Evolutionary conservation across 768 basidiomycete species (phyloP), one percentile per base, ranked within the genome.

Genomic region (Boletus eberwhitei): DNA sequence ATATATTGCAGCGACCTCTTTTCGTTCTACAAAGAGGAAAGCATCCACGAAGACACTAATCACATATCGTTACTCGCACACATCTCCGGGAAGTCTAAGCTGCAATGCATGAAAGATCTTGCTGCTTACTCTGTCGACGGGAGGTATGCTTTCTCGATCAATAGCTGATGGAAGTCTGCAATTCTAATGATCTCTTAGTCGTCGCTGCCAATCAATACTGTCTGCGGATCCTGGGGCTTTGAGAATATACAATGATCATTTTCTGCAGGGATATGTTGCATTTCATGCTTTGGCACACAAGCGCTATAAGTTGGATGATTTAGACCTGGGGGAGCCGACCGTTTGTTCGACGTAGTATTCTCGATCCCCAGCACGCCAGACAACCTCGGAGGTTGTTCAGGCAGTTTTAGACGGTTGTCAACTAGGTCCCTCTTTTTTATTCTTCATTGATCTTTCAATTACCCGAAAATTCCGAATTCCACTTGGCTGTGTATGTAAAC

Each of bases 101-200:
- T 53, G 8, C 44, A 53, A 34, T 53, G 52, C 36, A 53, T 53
- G 52, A 53, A 53, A 26, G 52, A 53, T 22, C 45, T 53, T 3
- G 52, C 52, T 22, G 29, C 35, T 9, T 46, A 31, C 14, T 53
- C 44, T 17, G 52, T 40, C 7, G 38, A 53, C n/a, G 45, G 38
- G 32, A 48, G 44, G 52, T 53, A 47, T 11, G 31, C 8, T n/a
- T 39, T 19, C 16, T 43, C 13, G 12, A 26, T 43, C 4, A 22
- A 32, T 22, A 34, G 16, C 21, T 13, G 24, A 38, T 8, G 14
- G 22, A 31, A 48, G 2, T 14, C 8, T 19, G 14, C 26, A 19
- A 26, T 32, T 47, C 38, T 53, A 38, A 53, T n/a, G 0, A 31
- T 19, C 8, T 8, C 21, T 32, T 39, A 53, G 52, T 46, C 52